Percentiles rank a stretch among this genome's conserved stretches.
These are phyloP conservation scores for Evernia prunastri DNA, from an alignment of 495 filamentous ascomycete genomes.

Conservation along the genomic window DNA sequence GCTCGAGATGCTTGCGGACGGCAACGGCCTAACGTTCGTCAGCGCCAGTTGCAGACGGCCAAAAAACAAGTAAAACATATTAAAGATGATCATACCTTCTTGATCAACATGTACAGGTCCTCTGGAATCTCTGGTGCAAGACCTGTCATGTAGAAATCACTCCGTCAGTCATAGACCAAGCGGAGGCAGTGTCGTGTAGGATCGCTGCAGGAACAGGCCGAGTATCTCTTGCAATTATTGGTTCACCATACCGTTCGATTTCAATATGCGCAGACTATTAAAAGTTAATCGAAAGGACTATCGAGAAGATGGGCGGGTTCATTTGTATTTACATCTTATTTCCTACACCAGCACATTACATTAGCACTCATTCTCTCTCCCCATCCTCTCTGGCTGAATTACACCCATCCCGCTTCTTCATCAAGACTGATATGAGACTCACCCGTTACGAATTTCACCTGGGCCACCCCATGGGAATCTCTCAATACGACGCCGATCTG, in stretches of 20 bases:
- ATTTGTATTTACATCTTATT: too few relatives aligned
- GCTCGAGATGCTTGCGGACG: constrained; percentile 99
- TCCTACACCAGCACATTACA: constrained; percentile 44
- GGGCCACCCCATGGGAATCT: constrained; percentile 94
- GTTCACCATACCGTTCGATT: constrained; percentile 70
- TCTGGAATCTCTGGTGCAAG: constrained; percentile 96
- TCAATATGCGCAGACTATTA: constrained; percentile 95
- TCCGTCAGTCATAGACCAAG: constrained; percentile 96
- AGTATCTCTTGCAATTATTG: neutral
- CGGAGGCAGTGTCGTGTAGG: constrained; percentile 64
- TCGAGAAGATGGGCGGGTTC: too few relatives aligned
- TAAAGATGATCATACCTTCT: constrained; percentile 65
- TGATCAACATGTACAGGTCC: constrained; percentile 98
- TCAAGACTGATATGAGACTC: constrained; percentile 34
- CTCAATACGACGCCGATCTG: constrained; percentile 98
- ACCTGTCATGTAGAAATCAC: constrained; percentile 72
- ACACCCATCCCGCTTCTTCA: neutral
- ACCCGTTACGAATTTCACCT: constrained; percentile 96
- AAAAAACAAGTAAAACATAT: too few relatives aligned
- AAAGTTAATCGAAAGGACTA: too few relatives aligned
- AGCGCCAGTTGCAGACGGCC: neutral
- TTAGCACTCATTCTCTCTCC: neutral
- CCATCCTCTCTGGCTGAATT: neutral
- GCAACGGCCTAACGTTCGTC: constrained; percentile 64
- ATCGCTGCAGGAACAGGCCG: neutral